Evolutionary conservation across 2,329 filamentous ascomycete genomes (phyloP), one percentile per base, ranked within the genome.

Genomic region (Byssochlamys sp.): DNA sequence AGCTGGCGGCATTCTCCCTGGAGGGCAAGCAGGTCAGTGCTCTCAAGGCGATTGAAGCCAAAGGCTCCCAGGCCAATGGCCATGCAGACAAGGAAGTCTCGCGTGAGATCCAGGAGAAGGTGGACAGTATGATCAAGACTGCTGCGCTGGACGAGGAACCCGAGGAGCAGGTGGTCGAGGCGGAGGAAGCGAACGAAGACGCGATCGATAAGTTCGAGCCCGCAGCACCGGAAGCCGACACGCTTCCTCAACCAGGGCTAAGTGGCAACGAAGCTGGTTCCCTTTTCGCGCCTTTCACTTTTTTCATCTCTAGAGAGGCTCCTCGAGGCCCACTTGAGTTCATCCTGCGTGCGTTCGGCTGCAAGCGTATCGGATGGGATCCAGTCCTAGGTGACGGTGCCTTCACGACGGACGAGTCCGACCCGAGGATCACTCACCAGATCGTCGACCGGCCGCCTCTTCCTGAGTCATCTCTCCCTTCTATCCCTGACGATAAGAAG

Each of bases 281-380:
- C n/a, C 81, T 99, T 39, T 97, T 97, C 73, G 84, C 89, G 31
- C 86, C 90, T 60, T 91, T 88, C 74, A 96, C 91, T 31, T 86
- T 99, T 77, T 99, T 87, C 77, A 83, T 99, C 50, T 96, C 92
- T 39, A 88, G 94, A 66, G 94, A 99, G 77, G 91, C 92, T 2
- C 94, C 94, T 12, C 84, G 91, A 63, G 88, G 91, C 63, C 85
- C 94, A 2, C 80, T 99, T 25, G 94, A 99, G 73, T 96, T 99
- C 70, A 83, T 99, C 56, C 82, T 99, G 55, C 88, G 91, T 69
- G 84, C 92, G 2, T 99, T 97, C 69, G 94, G 94, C 62, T 97
- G 92, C 80, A 96, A 92, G 78, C 85, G 92, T 51, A 87, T 99
- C 64, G 94, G 91, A 49, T 99, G 94, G 94, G 92, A 97, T 69